Evolutionary conservation across 306 rosid genomes (phyloP).

Genomic region (Inga leiocalycina): DNA sequence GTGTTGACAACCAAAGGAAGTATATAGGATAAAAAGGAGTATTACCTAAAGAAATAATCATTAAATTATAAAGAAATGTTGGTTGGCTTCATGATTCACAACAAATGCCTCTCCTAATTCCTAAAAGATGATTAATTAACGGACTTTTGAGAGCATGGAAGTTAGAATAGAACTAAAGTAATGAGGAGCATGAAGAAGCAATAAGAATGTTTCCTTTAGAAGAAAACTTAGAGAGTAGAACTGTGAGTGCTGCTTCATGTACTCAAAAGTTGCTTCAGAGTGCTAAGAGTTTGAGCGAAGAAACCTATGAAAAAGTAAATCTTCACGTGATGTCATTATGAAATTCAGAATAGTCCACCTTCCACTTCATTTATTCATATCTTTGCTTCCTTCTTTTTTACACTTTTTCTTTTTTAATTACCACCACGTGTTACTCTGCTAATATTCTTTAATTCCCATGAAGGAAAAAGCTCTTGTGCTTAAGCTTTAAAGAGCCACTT

Average conservation of each 20-base stretch:
- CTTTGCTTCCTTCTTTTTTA: slow-evolving; percentile 11
- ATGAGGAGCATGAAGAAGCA: not conserved
- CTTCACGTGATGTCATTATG: not conserved
- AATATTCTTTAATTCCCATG: not conserved
- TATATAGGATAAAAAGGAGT: too few species aligned
- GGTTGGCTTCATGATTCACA: not conserved
- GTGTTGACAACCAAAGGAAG: too few species aligned
- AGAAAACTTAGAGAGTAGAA: not conserved
- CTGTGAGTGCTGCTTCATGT: not conserved
- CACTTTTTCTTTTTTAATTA: slow-evolving; percentile 22
- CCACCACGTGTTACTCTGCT: slow-evolving; percentile 14
- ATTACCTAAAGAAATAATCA: too few species aligned
- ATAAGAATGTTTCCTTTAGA: not conserved
- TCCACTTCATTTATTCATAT: slow-evolving; percentile 30
- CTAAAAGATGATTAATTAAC: not conserved
- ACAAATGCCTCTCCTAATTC: not conserved
- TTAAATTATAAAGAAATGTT: not conserved
- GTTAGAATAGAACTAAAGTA: not conserved
- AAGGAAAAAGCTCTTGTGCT: not conserved
- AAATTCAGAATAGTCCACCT: not conserved
- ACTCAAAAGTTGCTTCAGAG: not conserved
- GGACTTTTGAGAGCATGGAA: not conserved
- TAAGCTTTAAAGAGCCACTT: not conserved
- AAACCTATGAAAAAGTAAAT: not conserved
- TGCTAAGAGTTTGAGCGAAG: not conserved